phyloP scores from a whole-genome alignment of 805 yeast species.

The Schwanniomyces yamadae region DNA sequence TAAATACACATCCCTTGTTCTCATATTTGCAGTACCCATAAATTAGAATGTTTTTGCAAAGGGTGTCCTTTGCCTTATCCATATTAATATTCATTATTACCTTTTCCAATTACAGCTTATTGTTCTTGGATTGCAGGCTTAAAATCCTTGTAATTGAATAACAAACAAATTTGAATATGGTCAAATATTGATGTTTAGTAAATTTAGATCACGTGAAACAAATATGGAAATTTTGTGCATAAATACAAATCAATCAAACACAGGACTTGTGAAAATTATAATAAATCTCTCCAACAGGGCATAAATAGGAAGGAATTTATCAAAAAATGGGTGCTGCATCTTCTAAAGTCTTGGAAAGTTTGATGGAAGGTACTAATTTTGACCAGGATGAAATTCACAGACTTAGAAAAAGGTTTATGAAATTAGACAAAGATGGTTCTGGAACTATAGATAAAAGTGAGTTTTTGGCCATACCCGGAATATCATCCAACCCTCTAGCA shows the following conservation, averaged over 20 bases:
- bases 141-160: neutral
- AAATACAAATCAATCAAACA: too few relatives aligned
- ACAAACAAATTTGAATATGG: too few relatives aligned
- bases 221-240: too few relatives aligned
- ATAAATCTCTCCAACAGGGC: too few relatives aligned
- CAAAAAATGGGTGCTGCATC: slow-evolving; percentile 57
- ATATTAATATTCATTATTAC: slow-evolving; percentile 36
- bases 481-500: slow-evolving; percentile 86
- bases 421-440: slow-evolving; percentile 86
- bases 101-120: neutral
- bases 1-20: slow-evolving; percentile 82
- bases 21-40: slow-evolving; percentile 89
- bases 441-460: slow-evolving; percentile 92
- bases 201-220: too few relatives aligned
- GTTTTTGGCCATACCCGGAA: slow-evolving; percentile 90
- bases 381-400: slow-evolving; percentile 91
- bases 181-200: too few relatives aligned
- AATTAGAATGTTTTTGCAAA: slow-evolving; percentile 78
- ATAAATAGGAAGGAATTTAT: too few relatives aligned
- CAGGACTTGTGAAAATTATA: too few relatives aligned
- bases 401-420: slow-evolving; percentile 89
- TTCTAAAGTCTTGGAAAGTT: slow-evolving; percentile 61
- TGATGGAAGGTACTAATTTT: slow-evolving; percentile 81
- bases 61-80: slow-evolving; percentile 69
- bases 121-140: neutral